A percentile compares a stretch with the other conserved stretches of the same genome.
phyloP scores from a whole-genome alignment of 257 asterid genomes.

The Eustoma russellianum region DNA sequence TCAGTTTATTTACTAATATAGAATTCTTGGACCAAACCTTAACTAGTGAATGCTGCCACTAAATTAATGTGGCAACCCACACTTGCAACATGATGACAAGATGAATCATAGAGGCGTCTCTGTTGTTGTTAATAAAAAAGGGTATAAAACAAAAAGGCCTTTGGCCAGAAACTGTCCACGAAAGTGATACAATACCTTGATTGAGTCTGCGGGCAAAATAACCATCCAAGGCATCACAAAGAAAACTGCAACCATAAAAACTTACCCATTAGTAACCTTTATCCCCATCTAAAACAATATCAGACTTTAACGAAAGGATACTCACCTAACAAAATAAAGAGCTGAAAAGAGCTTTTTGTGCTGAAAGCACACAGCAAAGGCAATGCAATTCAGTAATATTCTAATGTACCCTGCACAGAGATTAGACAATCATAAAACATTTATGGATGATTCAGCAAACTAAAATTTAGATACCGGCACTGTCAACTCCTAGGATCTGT shows the following conservation, averaged over 20 bases:
- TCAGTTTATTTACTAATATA: too few species aligned
- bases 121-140: not conserved
- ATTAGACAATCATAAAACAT: not conserved
- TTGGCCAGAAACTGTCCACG: not conserved
- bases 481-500: too few species aligned
- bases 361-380: slow-evolving; percentile 80
- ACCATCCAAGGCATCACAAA: slow-evolving; percentile 98
- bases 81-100: too few species aligned
- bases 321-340: slow-evolving; percentile 76
- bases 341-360: slow-evolving; percentile 74
- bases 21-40: too few species aligned
- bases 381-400: slow-evolving; percentile 74
- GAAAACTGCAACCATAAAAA: slow-evolving; percentile 48
- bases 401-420: slow-evolving; percentile 56
- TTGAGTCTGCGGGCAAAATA: slow-evolving; percentile 94
- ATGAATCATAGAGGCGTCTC: too few species aligned
- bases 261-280: slow-evolving; percentile 14
- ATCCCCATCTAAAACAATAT: not conserved
- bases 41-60: too few species aligned
- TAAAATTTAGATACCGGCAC: too few species aligned
- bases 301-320: not conserved
- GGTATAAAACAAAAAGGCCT: not conserved
- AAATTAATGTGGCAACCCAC: too few species aligned
- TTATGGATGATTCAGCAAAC: too few species aligned
- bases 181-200: slow-evolving; percentile 54